Base-by-base conservation (phyloP, 1,284 basidiomycete species). In the Wolfiporia cocos region DNA sequence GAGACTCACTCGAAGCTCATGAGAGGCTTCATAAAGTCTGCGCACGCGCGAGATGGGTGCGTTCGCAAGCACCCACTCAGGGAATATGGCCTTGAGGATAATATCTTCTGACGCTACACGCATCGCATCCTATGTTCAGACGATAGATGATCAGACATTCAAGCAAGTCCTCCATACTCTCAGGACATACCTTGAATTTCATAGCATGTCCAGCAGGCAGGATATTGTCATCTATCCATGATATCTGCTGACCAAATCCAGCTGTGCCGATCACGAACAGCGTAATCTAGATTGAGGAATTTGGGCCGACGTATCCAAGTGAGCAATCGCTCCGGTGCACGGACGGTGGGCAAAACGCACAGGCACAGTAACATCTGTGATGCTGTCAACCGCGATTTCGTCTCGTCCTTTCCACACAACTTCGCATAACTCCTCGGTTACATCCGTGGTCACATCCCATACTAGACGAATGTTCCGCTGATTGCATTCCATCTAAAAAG, bases 221-320 rank as follows among this genome's bases (percentile, higher is more conserved):
- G 4, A 48, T 43, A 3, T 52, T 49, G 28, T 73, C 70, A 36
- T 74, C 71, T 32, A 62, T 60, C 76, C 74, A 80, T 1, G 69
- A 65, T 20, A 78, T 69, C 34, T 57, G 62, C 20, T 67, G 66
- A 2, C 78, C 78, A 52, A 80, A 82, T 66, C 77, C 76, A 42
- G 78, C 76, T 1, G 66, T 65, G 20, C 75, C 66, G 40, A 81
- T 76, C 24, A 78, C 69, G 36, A 75, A 73, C 1, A 81, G 66
- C 0, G 78, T 70, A 34, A 78, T 70, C 76, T 79, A 19, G n/a
- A n/a, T n/a, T n/a, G n/a, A n/a, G n/a, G n/a, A n/a, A n/a, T n/a
- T n/a, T n/a, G 22, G 14, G 34, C 31, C 5, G 7, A 11, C 14
- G n/a, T n/a, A n/a, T n/a, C n/a, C n/a, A n/a, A n/a, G n/a, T n/a